Conservation (phyloP, 2,329 filamentous ascomycete species). For the Calonectria leucothoes region DNA sequence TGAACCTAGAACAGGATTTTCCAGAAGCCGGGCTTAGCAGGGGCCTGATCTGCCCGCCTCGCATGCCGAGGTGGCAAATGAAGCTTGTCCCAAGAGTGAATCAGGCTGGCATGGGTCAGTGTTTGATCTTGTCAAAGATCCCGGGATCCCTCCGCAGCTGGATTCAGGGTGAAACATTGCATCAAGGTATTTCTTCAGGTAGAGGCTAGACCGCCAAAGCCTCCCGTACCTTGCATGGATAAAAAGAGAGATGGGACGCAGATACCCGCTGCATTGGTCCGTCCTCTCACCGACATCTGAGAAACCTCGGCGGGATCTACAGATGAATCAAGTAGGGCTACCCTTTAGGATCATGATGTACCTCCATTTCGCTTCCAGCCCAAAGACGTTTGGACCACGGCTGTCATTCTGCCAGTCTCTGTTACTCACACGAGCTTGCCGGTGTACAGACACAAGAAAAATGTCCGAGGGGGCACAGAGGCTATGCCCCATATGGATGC, state of each 20-base stretch:
- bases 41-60: constrained; percentile 37
- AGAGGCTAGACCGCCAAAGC: constrained; percentile 21
- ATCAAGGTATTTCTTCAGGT: not conserved
- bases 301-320: constrained; percentile 30
- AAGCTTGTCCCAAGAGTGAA: constrained; percentile 12
- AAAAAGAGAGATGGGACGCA: constrained; percentile 27
- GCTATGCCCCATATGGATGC: constrained; percentile 34
- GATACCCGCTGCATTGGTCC: constrained; percentile 34
- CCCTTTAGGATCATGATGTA: not conserved
- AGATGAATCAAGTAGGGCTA: constrained; percentile 27
- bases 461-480: constrained; percentile 51
- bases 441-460: constrained; percentile 54
- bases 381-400: constrained; percentile 19
- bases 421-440: constrained; percentile 51
- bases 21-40: not conserved
- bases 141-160: constrained; percentile 13
- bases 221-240: constrained; percentile 8
- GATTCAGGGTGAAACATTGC: constrained; percentile 13
- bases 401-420: constrained; percentile 39
- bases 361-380: constrained; percentile 11
- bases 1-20: not conserved
- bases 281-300: constrained; percentile 20
- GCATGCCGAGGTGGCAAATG: constrained; percentile 40
- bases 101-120: constrained; percentile 21
- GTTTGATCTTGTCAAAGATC: constrained; percentile 23